phyloP scores from a whole-genome alignment of 2,329 filamentous ascomycete genomes.

The Calcarisporium arbuscula region DNA sequence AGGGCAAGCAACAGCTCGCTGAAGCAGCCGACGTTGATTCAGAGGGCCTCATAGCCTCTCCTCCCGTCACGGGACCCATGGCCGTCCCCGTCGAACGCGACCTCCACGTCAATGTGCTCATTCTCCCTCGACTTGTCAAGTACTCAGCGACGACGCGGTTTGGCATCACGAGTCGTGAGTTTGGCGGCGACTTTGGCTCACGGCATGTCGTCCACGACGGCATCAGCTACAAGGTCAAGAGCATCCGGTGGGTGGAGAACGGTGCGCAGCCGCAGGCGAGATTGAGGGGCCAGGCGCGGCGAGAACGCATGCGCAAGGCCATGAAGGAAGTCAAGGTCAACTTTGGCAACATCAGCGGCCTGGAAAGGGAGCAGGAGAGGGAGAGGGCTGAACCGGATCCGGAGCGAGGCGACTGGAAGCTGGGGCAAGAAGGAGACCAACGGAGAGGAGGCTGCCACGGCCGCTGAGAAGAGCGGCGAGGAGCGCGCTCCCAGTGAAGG shows the following conservation, averaged over 20 bases:
- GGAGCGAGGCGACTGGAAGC: conserved; percentile 24
- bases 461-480: conserved; percentile 20
- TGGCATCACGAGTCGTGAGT: conserved; percentile 76
- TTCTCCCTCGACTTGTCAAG: conserved; percentile 71
- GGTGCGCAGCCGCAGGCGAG: conserved; percentile 57
- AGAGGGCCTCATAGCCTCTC: conserved; percentile 41
- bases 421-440: conserved; percentile 27
- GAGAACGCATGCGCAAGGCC: conserved; percentile 51
- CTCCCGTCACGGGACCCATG: conserved; percentile 56
- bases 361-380: conserved; percentile 18
- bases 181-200: conserved; percentile 47
- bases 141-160: conserved; percentile 72
- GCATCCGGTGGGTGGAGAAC: conserved; percentile 76
- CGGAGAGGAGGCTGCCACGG: conserved; percentile 15
- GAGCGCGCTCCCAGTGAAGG: conserved; percentile 26
- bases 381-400: conserved; percentile 7
- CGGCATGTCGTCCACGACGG: conserved; percentile 64
- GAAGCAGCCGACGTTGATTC: conserved; percentile 29
- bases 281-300: conserved; percentile 47
- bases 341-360: conserved; percentile 23
- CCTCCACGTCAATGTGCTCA: conserved; percentile 77
- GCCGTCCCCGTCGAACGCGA: conserved; percentile 63
- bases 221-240: conserved; percentile 79
- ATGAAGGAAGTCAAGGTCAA: conserved; percentile 43
- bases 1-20: conserved; percentile 20